A percentile compares a stretch with the other conserved stretches of the same genome.
phyloP scores from a whole-genome alignment of 2,329 filamentous ascomycete genomes.

The Aphanoascus verrucosus region DNA sequence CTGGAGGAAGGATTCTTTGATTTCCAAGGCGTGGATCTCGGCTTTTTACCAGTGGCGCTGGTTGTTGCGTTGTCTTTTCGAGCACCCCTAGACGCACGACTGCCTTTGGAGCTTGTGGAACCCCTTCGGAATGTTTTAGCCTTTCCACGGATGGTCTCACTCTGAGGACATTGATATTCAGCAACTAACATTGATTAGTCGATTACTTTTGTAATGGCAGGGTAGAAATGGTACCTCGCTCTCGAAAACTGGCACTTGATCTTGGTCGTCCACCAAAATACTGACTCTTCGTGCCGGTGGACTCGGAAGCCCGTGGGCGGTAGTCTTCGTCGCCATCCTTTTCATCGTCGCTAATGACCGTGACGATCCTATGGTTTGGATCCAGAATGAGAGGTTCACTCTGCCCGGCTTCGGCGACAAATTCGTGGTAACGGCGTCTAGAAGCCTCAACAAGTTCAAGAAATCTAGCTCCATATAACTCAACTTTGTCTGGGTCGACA shows the following conservation, averaged over 20 bases:
- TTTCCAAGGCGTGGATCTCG: constrained; percentile 3
- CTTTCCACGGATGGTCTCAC: not conserved
- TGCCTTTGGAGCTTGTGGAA: constrained; percentile 3
- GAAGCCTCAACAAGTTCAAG: constrained; percentile 34
- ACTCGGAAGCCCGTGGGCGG: constrained; percentile 2
- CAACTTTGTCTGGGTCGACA: constrained; percentile 38
- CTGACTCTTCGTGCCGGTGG: not conserved
- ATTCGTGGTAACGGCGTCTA: constrained; percentile 33
- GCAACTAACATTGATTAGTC: constrained; percentile 2
- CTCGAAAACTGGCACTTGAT: not conserved
- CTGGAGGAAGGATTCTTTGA: constrained; percentile 5
- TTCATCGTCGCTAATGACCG: constrained; percentile 35
- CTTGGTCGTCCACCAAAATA: not conserved
- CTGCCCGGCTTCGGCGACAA: constrained; percentile 36
- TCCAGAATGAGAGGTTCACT: constrained; percentile 29
- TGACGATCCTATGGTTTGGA: constrained; percentile 38
- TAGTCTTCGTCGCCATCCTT: constrained; percentile 21
- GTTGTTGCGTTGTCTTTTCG: not conserved
- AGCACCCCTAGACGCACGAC: not conserved
- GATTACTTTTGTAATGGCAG: not conserved
- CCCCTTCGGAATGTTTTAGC: constrained; percentile 3
- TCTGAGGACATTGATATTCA: constrained; percentile 16
- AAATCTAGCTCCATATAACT: constrained; percentile 35
- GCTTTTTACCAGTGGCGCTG: constrained; percentile 7
- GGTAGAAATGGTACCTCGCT: not conserved